Evolutionary conservation across 768 basidiomycete species (phyloP).

Genomic region (Myochromella boudieri): DNA sequence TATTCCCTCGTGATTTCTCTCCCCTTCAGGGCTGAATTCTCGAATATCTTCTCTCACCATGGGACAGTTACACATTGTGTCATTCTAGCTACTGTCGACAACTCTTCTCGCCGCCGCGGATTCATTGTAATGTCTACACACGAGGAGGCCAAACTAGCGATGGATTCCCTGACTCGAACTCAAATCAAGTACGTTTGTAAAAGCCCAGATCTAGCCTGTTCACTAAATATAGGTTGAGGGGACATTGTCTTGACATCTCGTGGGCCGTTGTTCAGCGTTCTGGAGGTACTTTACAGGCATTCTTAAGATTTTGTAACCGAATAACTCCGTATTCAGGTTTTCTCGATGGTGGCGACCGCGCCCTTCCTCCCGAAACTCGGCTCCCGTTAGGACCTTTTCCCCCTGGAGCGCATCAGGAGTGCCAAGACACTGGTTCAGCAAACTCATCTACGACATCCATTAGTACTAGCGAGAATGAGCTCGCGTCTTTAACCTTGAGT

Average conservation of each 20-base stretch:
- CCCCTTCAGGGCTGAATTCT: constrained; percentile 50
- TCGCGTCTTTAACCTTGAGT: constrained; percentile 30
- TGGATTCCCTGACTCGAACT: constrained; percentile 64
- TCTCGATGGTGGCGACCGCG: constrained; percentile 79
- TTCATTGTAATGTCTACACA: constrained; percentile 81
- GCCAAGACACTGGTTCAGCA: constrained; percentile 25
- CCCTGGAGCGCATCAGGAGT: constrained; percentile 15
- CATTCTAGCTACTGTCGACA: constrained; percentile 81
- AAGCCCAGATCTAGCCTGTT: neutral
- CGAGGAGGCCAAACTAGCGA: constrained; percentile 68
- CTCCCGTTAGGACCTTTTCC: too few species aligned
- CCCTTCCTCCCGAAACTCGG: constrained; percentile 56
- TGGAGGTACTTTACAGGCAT: constrained; percentile 47
- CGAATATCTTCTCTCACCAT: constrained; percentile 58
- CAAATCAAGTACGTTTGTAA: constrained; percentile 57
- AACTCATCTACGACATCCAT: constrained; percentile 34
- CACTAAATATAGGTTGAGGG: constrained; percentile 36
- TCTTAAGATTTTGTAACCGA: neutral
- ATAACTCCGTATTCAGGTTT: constrained; percentile 49
- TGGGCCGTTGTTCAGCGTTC: constrained; percentile 90
- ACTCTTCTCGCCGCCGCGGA: constrained; percentile 78
- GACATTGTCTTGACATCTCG: constrained; percentile 76
- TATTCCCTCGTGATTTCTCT: neutral
- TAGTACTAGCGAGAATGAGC: constrained; percentile 28
- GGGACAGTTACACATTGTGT: constrained; percentile 76